Conservation (phyloP, 129 eudicot species). For the Helichrysum umbraculigerum region DNA sequence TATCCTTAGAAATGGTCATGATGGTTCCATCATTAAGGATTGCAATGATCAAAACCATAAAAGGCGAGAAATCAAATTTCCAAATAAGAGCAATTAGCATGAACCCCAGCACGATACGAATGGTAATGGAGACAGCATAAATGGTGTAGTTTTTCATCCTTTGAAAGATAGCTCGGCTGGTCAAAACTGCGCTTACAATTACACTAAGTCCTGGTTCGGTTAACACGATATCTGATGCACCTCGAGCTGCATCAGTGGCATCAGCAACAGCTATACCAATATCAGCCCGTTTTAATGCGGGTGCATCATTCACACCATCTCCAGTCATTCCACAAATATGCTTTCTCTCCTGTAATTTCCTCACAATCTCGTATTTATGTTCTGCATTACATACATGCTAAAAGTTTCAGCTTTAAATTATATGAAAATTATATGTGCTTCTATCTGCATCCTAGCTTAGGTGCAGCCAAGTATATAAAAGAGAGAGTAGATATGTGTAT, state of each 20-base stretch:
- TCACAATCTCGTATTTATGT: constrained; percentile 91
- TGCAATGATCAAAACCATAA: constrained; percentile 89
- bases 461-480: no score
- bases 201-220: constrained; percentile 93
- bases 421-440: neutral
- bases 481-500: neutral
- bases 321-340: constrained; percentile 96
- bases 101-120: constrained; percentile 84
- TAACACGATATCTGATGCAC: constrained; percentile 87
- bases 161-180: constrained; percentile 89
- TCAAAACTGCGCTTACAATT: constrained; percentile 74
- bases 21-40: constrained; percentile 92
- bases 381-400: constrained; percentile 40
- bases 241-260: constrained; percentile 90
- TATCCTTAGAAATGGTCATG: constrained; percentile 90
- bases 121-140: constrained; percentile 89
- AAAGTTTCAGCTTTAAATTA: neutral
- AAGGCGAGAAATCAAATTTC: constrained; percentile 87
- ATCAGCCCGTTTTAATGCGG: constrained; percentile 84
- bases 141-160: constrained; percentile 95
- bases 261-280: constrained; percentile 93
- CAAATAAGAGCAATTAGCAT: constrained; percentile 86
- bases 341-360: constrained; percentile 76
- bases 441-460: neutral
- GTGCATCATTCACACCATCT: constrained; percentile 94